Evolutionary conservation across 331 rosid species (phyloP), one percentile per base, ranked within the genome.

Genomic region (Pyrus hybrid): DNA sequence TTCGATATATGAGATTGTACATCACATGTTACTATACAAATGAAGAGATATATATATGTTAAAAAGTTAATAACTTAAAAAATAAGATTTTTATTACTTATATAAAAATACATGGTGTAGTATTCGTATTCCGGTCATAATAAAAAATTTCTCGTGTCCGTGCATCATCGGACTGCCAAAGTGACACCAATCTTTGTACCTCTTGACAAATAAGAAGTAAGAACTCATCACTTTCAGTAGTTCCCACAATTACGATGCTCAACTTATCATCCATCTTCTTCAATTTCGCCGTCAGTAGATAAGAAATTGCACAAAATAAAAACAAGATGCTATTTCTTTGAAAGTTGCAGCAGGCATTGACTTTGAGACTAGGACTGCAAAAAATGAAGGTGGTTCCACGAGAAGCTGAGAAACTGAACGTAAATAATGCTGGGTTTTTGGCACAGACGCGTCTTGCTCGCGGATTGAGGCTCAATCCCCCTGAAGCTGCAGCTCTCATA

Each of bases 371-470:
- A 10, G 73, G 28, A 60, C 79, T 35, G 64, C 35, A 74, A 37
- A 71, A 67, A 71, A 94, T 94, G 97, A 89, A 83, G 70, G 79
- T 92, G 77, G 70, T 79, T 72, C 97, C 91, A 0, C 84, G 91
- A 81, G 96, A 94, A 82, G 77, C 84, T 23, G 97, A 92, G 41
- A 92, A 94, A 76, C 79, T 92, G 63, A 67, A 32, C 23, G 81
- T 94, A 2, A 93, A 92, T 69, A 86, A 79, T 83, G 97, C 97
- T 51, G 97, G 97, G 8, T 94, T 23, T 71, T 89, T 94, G 16
- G 97, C 99, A 0, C 99, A 92, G 88, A 94, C 92, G 82, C 96
- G 97, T 63, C 97, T 90, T 70, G 97, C 97, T 79, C 97, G 99
- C 72, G 96, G 97, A 41, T 82, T 92, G 81, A 85, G 83, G 77